These are phyloP conservation scores for Talaromyces atroroseus DNA, from an alignment of 2,329 filamentous ascomycete genomes.

Conservation along the genomic window DNA sequence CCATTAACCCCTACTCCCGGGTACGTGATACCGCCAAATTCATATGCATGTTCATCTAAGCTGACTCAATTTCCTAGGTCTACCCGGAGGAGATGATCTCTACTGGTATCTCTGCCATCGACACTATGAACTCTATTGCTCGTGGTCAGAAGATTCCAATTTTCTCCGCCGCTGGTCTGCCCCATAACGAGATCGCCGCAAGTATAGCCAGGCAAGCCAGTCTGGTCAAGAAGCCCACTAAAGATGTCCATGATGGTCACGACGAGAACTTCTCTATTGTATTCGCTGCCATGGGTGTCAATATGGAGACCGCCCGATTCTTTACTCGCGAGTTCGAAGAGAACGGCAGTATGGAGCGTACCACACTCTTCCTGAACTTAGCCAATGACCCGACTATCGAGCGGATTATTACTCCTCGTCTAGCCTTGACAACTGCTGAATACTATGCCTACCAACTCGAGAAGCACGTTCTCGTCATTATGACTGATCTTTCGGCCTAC, in stretches of 20 bases:
- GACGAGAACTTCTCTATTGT: slow-evolving; percentile 99
- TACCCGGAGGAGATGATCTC: slow-evolving; percentile 99
- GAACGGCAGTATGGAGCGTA: slow-evolving; percentile 96
- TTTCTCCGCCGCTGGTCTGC: slow-evolving; percentile 95
- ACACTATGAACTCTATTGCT: slow-evolving; percentile 97
- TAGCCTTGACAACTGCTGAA: slow-evolving; percentile 94
- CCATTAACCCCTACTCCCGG: slow-evolving; percentile 96
- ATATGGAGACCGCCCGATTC: slow-evolving; percentile 97
- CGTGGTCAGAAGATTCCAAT: slow-evolving; percentile 99
- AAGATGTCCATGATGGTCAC: slow-evolving; percentile 92
- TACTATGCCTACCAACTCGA: slow-evolving; percentile 99
- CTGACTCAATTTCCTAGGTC: slow-evolving; percentile 51
- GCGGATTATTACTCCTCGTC: slow-evolving; percentile 98
- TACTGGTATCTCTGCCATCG: slow-evolving; percentile 97
- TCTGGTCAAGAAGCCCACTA: slow-evolving; percentile 78
- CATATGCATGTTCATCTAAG: not conserved
- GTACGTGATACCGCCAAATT: slow-evolving; percentile 48
- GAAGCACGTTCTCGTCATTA: slow-evolving; percentile 98
- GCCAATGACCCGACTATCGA: slow-evolving; percentile 99
- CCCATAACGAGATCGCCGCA: slow-evolving; percentile 98
- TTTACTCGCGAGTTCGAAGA: slow-evolving; percentile 98
- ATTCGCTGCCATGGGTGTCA: slow-evolving; percentile 99
- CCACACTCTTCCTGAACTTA: slow-evolving; percentile 96
- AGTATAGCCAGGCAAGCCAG: slow-evolving; percentile 97
- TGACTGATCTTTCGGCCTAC: slow-evolving; percentile 96